Evolutionary conservation across 208 protist species (phyloP), one percentile per base, ranked within the genome.

Genomic region (Crithidia sp.): DNA sequence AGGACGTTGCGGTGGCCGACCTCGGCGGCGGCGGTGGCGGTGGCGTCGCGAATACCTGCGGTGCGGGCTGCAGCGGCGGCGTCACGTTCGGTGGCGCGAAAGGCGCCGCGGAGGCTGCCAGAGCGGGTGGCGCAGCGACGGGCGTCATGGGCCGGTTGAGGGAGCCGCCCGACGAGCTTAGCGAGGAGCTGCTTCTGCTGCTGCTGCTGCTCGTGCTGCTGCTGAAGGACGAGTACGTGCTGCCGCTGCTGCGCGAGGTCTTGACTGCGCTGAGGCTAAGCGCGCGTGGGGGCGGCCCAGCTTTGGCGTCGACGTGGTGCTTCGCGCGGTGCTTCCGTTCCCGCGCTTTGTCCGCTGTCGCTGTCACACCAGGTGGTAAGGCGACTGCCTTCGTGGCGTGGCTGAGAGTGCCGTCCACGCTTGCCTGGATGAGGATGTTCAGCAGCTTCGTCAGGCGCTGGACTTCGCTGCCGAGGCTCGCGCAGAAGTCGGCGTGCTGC

Each of bases 381-480:
- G 65, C 28, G 28, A 28, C 28, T 28, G 28, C 28, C 1, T 28
- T 19, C 14, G 67, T 71, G 39, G 77, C 63, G 9, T 55, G 67
- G 49, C 71, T 75, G 71, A 90, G 75, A 17, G 56, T 73, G 36
- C 81, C 81, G 71, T 95, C 88, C 50, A 96, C 83, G 14, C 85
- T 80, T 3, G 87, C 90, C 63, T 96, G 92, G 17, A 95, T 77
- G 71, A 95, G 63, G 67, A 96, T 91, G 74, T 95, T 95, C 16
- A 95, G 67, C 39, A 80, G 79, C 52, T 83, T 84, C 54, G 81
- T 91, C n/a, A 95, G 77, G 19, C 66, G 55, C 64, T 91, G 82
- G 39, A 95, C 84, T 17, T 87, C 81, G 39, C 60, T 17, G 12
- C 68, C 75, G 6, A 96, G 80, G 19, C 79, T 57, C n/a, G 55